Evolutionary conservation across 441 rosid species (phyloP), one percentile per base, ranked within the genome.

Genomic region (Bruguiera hainesii): DNA sequence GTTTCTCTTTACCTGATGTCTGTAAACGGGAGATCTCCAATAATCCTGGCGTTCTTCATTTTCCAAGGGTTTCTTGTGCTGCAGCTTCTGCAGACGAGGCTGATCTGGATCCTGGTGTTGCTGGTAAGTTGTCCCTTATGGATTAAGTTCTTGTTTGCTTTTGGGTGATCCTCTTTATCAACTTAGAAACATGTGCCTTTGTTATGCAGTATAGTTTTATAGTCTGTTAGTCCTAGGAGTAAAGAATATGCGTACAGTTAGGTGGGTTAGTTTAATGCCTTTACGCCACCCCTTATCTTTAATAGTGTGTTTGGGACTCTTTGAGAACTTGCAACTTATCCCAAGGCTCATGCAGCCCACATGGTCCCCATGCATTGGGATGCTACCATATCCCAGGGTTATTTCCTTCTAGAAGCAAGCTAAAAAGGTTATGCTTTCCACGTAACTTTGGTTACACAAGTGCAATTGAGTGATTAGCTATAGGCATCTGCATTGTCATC

Each of bases 31-130:
- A 84, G 69, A 85, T 87, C 42, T 66, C 85, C 0, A 85, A 78
- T 69, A 79, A 18, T 68, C 90, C 85, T 31, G 97, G 97, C 42
- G 87, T 93, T 1, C 85, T 84, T 61, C 92, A 73, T 51, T 87
- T 90, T 76, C 97, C 98, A 53, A 79, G 97, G 78, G 96, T 93
- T 72, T 93, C 97, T 19, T 90, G 89, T 78, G 96, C 98, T 62
- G 89, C 93, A 42, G 97, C 96, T 82, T 87, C 97, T 68, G 98
- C 91, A 29, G 97, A 90, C 64, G 87, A 90, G 57, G 88, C 94
- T 50, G 98, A 93, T 67, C 72, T 93, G 68, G 98, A 93, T 73
- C 98, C 98, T 71, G 66, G 79, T 68, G 76, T 90, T 66, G 91
- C 89, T 76, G 90, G 98, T 94, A 66, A 73, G 87, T 71, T 51